Evolutionary conservation across 2,329 filamentous ascomycete species (phyloP), one percentile per base, ranked within the genome.

Genomic region (Decorospora gaudefroyi): DNA sequence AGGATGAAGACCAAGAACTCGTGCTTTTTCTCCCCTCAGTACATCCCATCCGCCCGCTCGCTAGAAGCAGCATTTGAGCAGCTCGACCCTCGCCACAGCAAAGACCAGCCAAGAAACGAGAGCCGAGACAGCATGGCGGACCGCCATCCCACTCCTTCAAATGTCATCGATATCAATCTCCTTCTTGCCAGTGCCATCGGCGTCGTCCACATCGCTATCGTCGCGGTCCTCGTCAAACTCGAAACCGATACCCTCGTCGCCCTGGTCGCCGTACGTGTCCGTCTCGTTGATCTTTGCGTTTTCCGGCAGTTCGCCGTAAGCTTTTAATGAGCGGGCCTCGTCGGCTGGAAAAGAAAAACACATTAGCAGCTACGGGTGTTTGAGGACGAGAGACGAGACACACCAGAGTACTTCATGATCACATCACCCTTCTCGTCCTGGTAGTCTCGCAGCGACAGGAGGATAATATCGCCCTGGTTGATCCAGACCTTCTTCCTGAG

Each of bases 251-350:
- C 96, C 69, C 74, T 93, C 92, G 72, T 95, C 87, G 74, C 90
- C 91, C 73, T 91, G 88, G 74, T 91, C 88, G 67, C 89, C 83
- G 70, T 84, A 95, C 33, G 90, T 95, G 75, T 97, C 93, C 56
- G 90, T 96, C 83, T 99, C 93, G 84, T 99, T 99, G 84, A 99
- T 99, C 87, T 97, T 97, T 72, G 93, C 93, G 68, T 84, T 88
- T 78, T 97, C 93, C 61, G 93, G 93, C 49, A 99, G 81, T 76
- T 99, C 93, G 73, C 93, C 93, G 75, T 97, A 97, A 52, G 90
- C 89, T 79, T 97, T 97, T 67, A 99, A 83, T 60, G 85, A 88
- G 69, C 93, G 86, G 65, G 93, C 93, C 79, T 97, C 93, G 70
- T 99, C 93, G 76, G 70, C 67, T 48, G 49, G 45, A 78, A n/a